Percentiles rank a stretch among this genome's conserved stretches.
phyloP scores from a whole-genome alignment of 352 stramenopile genomes.

The Phytophthora pini region DNA sequence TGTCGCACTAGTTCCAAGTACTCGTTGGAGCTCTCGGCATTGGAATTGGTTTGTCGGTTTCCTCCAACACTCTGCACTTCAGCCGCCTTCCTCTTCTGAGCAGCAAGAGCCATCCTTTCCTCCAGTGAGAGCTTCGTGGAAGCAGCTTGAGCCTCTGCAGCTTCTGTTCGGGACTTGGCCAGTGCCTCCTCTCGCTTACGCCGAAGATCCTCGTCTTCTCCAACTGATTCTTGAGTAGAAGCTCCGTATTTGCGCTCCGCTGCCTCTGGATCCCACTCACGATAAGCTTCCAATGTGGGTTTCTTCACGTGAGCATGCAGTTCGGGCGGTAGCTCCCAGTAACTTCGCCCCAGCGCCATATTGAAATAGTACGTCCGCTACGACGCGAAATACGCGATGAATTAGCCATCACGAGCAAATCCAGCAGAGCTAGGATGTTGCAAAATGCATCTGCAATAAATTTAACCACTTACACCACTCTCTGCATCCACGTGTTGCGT shows the following conservation, averaged over 20 bases:
- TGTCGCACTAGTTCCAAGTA: constrained; percentile 74
- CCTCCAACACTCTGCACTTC: constrained; percentile 42
- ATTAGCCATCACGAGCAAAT: not conserved
- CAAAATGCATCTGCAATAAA: constrained; percentile 5
- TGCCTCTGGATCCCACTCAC: constrained; percentile 52
- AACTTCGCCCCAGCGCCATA: constrained; percentile 75
- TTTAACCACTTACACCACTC: constrained; percentile 49
- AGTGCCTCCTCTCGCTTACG: constrained; percentile 53
- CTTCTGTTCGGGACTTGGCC: constrained; percentile 35
- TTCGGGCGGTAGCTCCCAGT: constrained; percentile 72
- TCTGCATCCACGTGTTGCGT: constrained; percentile 70
- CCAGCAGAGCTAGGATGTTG: not conserved
- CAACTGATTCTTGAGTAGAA: constrained; percentile 12
- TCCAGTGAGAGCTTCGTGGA: constrained; percentile 43
- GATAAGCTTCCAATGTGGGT: constrained; percentile 53
- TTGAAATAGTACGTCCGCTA: constrained; percentile 86
- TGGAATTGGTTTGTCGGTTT: constrained; percentile 14
- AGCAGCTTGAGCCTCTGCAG: constrained; percentile 11
- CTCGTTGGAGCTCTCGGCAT: constrained; percentile 40
- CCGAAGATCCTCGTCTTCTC: constrained; percentile 42
- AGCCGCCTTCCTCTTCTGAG: constrained; percentile 57
- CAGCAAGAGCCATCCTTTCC: constrained; percentile 67
- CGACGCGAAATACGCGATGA: constrained; percentile 1
- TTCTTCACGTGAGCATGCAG: constrained; percentile 55
- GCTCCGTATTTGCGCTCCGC: constrained; percentile 45